Base-by-base conservation (phyloP, 371 early-diverging fungal genomes). In the Mucor circinelloides region DNA sequence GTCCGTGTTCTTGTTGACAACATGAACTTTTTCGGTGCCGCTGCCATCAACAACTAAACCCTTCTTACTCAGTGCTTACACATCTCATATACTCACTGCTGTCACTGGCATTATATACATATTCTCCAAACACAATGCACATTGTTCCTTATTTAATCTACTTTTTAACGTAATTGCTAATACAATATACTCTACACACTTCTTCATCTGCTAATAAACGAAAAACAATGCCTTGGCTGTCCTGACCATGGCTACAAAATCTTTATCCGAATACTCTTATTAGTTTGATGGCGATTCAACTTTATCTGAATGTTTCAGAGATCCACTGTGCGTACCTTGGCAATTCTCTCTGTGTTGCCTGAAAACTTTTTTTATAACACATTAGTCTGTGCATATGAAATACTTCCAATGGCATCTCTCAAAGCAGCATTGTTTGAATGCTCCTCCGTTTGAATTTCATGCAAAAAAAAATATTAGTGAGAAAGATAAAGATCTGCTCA, bases 1-100 rank as follows among this genome's bases (percentile, higher is more conserved):
- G 58, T 74, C 27, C 70, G 74, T 61, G 67, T 70, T 5, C 32
- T 70, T 19, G 67, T 70, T 1, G 74, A 74, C 65, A 67, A 60
- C 19, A 70, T 31, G 32, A 74, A 74, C 38, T 70, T 74, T 46
- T 42, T 61, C 27, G 68, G 58, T 31, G 64, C 74, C 13, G 55
- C 64, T 38, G 55, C 58, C 31, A 74, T 68, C 64, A 64, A 62
- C 64, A 64, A 62, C 46, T 46, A 46, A 21, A 21, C 10, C 23
- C n/a, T 2, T 9, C 21, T 21, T 2, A 46, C 21, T 21, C 21
- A 15, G 0, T 40, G 17, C 21, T 46, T 46, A 21, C 21, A 21
- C n/a, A 21, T 10, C 46, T 6, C 9, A 8, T 46, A 46, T 46
- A 46, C 46, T 46, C 46, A 19, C 46, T 19, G 19, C 23, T 9